These are phyloP conservation scores for Coelastrella sp. DNA, from an alignment of 139 green algal genomes.

Conservation along the genomic window DNA sequence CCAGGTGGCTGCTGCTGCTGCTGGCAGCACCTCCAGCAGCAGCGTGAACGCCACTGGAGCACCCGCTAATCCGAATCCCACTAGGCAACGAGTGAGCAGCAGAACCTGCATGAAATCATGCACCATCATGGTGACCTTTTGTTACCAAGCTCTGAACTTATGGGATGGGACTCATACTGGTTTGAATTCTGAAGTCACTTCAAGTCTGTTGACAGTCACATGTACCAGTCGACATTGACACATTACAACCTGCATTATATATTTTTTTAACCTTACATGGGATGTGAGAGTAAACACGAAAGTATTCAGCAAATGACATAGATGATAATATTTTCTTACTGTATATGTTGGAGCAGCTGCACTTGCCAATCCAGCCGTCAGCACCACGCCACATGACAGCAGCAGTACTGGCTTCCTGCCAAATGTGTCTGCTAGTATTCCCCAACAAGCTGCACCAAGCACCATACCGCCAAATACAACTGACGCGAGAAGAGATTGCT, in stretches of 20 bases:
- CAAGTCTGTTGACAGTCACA: neutral
- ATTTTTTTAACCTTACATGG: no score
- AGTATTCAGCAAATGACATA: neutral
- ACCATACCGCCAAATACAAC: slow-evolving; percentile 80
- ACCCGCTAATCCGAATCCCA: slow-evolving; percentile 80
- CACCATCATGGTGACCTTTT: neutral
- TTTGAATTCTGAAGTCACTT: neutral
- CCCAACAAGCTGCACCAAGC: slow-evolving; percentile 74
- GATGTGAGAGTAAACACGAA: no score
- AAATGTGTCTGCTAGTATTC: slow-evolving; percentile 62
- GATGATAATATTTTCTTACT: neutral
- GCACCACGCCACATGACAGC: slow-evolving; percentile 12
- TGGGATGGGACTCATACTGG: no score
- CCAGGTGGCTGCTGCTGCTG: slow-evolving; percentile 62
- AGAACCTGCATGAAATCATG: neutral
- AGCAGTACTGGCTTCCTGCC: slow-evolving; percentile 69
- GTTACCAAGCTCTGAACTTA: no score
- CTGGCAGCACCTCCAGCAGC: slow-evolving; percentile 79
- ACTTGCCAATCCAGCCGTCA: slow-evolving; percentile 26
- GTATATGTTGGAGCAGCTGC: slow-evolving; percentile 34
- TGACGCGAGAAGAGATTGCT: slow-evolving; percentile 69
- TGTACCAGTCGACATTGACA: neutral
- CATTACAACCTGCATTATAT: neutral
- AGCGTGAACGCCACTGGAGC: slow-evolving; percentile 78
- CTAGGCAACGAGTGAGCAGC: no score